Evolutionary conservation across 208 protist species (phyloP).

Genomic region (Acanthamoeba culbertsoni): DNA sequence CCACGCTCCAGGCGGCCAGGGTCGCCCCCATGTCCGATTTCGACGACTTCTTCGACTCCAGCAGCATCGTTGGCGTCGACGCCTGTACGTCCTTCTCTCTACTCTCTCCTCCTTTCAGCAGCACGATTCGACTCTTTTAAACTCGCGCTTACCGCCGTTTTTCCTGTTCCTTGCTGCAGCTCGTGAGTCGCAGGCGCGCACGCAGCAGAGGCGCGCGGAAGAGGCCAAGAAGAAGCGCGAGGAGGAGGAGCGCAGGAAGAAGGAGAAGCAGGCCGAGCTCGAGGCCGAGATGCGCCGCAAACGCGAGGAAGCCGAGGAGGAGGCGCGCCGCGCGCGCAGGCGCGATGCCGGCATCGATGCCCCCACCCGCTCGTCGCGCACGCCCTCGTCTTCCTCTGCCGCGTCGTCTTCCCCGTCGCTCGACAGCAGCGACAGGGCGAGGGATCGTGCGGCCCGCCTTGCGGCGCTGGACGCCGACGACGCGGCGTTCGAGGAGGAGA

Average conservation of each 20-base stretch:
- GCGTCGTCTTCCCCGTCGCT: neutral
- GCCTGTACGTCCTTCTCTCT: neutral
- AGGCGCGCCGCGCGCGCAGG: neutral
- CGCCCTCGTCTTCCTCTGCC: neutral
- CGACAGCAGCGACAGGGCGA: neutral
- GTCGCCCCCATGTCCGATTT: constrained; percentile 21
- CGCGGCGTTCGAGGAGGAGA: constrained; percentile 39
- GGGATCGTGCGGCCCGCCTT: neutral
- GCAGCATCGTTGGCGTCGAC: neutral
- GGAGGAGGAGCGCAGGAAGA: constrained; percentile 54
- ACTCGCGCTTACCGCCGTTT: neutral
- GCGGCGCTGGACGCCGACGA: neutral
- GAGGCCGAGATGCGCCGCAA: constrained; percentile 51
- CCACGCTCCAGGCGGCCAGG: neutral
- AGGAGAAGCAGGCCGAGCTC: constrained; percentile 32
- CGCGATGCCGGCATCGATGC: neutral
- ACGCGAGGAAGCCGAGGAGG: constrained; percentile 43
- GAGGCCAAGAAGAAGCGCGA: constrained; percentile 51
- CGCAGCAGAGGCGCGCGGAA: neutral
- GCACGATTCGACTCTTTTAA: neutral
- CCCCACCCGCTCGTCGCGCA: neutral
- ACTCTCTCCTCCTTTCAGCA: neutral
- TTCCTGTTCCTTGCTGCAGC: no score
- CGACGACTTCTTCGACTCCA: constrained; percentile 47
- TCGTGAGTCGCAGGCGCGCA: constrained; percentile 1